phyloP scores from a whole-genome alignment of 441 rosid genomes.

The Hura crepitans region DNA sequence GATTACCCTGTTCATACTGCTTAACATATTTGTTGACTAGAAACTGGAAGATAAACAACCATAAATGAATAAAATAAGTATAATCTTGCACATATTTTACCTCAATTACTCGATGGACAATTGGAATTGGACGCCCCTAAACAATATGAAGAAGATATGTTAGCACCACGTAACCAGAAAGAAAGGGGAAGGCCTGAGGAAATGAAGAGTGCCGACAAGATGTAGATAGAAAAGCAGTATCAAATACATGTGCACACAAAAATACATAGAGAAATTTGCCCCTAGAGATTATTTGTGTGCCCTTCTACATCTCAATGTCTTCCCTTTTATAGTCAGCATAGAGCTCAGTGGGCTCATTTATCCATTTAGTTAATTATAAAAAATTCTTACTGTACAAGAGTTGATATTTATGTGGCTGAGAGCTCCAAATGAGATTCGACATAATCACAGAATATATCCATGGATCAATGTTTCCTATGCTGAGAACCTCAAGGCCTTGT shows the following conservation, averaged over 20 bases:
- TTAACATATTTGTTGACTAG: too few species aligned
- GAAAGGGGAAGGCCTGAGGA: neutral
- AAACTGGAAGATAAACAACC: neutral
- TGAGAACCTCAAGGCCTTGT: neutral
- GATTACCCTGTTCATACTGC: neutral
- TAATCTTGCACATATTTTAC: slow-evolving; percentile 27
- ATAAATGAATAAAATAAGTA: neutral
- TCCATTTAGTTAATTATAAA: neutral
- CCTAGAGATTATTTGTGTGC: neutral
- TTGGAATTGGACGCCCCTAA: slow-evolving; percentile 67
- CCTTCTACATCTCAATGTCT: neutral
- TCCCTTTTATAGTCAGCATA: neutral
- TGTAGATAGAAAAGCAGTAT: neutral
- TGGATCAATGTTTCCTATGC: too few species aligned
- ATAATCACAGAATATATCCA: neutral
- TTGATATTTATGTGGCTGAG: neutral
- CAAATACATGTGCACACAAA: neutral
- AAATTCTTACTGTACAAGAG: neutral
- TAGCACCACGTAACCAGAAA: neutral
- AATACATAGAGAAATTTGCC: neutral
- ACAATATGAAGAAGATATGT: slow-evolving; percentile 20
- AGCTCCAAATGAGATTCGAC: neutral
- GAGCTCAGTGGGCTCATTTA: neutral
- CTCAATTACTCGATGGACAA: slow-evolving; percentile 76
- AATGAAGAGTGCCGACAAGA: neutral